These are phyloP conservation scores for Neospermospora avenae DNA, from an alignment of 2,329 filamentous ascomycete genomes.

Conservation along the genomic window DNA sequence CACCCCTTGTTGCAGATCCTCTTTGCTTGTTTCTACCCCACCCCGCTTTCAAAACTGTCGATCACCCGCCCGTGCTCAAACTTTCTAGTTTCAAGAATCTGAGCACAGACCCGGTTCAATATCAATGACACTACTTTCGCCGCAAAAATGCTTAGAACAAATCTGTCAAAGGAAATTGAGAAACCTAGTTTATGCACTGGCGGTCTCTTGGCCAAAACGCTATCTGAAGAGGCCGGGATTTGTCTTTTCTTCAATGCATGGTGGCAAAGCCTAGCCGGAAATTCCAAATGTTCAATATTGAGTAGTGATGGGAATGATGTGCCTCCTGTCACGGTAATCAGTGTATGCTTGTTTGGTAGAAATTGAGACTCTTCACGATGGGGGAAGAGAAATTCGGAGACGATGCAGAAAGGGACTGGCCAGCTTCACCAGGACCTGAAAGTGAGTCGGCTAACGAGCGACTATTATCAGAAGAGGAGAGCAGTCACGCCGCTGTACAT, in stretches of 20 bases:
- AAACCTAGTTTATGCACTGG: not conserved
- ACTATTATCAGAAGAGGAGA: constrained; percentile 1
- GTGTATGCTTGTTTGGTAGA: not conserved
- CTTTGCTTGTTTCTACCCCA: not conserved
- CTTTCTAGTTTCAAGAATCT: not conserved
- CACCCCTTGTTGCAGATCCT: not conserved
- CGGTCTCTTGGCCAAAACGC: not conserved
- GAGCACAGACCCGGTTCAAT: not conserved
- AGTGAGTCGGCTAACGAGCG: constrained; percentile 4
- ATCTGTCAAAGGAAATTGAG: not conserved
- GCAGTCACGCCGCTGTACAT: not conserved
- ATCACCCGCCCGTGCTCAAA: constrained; percentile 2
- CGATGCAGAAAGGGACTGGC: not conserved
- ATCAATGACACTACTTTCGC: not conserved
- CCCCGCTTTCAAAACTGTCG: not conserved
- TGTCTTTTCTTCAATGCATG: not conserved
- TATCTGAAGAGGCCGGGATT: not conserved
- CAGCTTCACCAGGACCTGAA: not conserved
- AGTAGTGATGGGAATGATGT: not conserved
- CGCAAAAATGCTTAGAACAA: not conserved
- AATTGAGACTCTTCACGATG: constrained; percentile 2
- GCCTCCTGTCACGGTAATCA: not conserved
- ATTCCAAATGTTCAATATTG: no score
- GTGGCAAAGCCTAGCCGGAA: not conserved
- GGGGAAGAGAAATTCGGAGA: not conserved